phyloP scores from a whole-genome alignment of 345 rosid species.

The Gossypium anomalum region DNA sequence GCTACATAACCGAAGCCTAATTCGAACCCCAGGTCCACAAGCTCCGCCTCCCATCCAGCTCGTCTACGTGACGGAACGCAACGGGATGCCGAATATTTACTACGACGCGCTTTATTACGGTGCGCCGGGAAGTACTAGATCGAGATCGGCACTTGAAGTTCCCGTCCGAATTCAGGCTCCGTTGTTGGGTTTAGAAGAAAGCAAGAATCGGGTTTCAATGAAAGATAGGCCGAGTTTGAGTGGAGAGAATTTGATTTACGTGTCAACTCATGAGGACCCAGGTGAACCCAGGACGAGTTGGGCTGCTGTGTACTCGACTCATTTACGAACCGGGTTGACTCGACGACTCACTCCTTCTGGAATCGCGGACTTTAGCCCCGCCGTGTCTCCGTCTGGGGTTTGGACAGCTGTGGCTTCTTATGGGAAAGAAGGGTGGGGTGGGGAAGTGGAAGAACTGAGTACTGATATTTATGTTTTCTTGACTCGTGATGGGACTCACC shows the following conservation, averaged over 20 bases:
- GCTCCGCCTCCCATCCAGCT: slow-evolving; percentile 37
- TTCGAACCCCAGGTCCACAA: slow-evolving; percentile 6
- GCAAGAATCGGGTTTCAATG: slow-evolving; percentile 45
- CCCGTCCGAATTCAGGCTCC: slow-evolving; percentile 47
- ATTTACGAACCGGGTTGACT: slow-evolving; percentile 51
- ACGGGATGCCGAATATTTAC: slow-evolving; percentile 55
- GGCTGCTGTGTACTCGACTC: slow-evolving; percentile 76
- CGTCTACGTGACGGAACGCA: slow-evolving; percentile 73
- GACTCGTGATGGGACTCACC: slow-evolving; percentile 67
- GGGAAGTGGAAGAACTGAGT: slow-evolving; percentile 69
- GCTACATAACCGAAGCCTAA: slow-evolving; percentile 23
- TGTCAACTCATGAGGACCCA: slow-evolving; percentile 76
- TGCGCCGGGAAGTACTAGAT: slow-evolving; percentile 9
- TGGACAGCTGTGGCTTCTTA: slow-evolving; percentile 79
- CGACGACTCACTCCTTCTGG: slow-evolving; percentile 64
- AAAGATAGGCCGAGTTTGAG: slow-evolving; percentile 66
- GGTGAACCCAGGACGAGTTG: slow-evolving; percentile 64
- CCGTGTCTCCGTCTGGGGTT: slow-evolving; percentile 73
- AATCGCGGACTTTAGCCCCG: slow-evolving; percentile 74
- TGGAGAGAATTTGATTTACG: slow-evolving; percentile 54
- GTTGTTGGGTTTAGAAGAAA: slow-evolving; percentile 29
- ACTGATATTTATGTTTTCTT: slow-evolving; percentile 70
- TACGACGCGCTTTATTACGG: slow-evolving; percentile 43
- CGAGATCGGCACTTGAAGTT: slow-evolving; percentile 41
- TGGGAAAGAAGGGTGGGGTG: slow-evolving; percentile 61